phyloP scores from a whole-genome alignment of 257 asterid species.

The Fraxinus cuspidata region DNA sequence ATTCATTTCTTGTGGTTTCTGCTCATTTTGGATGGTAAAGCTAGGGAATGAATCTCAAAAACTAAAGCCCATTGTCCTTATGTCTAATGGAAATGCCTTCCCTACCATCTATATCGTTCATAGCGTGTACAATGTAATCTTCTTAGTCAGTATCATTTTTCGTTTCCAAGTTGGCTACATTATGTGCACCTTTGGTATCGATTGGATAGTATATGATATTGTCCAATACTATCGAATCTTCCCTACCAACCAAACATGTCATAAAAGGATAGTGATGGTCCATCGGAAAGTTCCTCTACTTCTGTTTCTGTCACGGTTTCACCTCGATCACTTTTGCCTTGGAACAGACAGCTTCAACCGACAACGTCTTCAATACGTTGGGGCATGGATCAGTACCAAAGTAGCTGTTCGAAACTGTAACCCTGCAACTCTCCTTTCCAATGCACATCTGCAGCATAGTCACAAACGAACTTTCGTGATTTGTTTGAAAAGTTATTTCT shows the following conservation, averaged over 20 bases:
- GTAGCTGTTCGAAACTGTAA: constrained; percentile 42
- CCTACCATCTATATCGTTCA: background rate
- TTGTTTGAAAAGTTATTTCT: background rate
- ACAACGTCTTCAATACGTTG: constrained; percentile 47
- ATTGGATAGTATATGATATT: background rate
- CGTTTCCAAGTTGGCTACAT: background rate
- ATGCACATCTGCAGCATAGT: constrained; percentile 40
- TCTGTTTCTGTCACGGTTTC: background rate
- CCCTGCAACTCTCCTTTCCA: constrained; percentile 53
- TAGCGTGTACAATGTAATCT: background rate
- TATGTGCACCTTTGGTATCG: background rate
- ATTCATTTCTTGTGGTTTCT: background rate
- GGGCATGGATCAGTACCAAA: constrained; percentile 68
- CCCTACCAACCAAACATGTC: background rate
- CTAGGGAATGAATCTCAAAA: background rate
- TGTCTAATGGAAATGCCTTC: background rate
- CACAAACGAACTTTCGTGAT: background rate
- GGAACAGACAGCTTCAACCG: constrained; percentile 55
- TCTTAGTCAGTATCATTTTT: too few relatives aligned
- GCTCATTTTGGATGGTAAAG: background rate
- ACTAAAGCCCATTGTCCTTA: background rate
- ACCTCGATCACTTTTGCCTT: background rate
- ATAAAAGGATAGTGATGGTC: background rate
- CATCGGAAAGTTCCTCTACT: background rate
- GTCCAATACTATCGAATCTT: background rate